These are phyloP conservation scores for Candida neerlandica DNA, from an alignment of 1,139 yeast species.

Conservation along the genomic window DNA sequence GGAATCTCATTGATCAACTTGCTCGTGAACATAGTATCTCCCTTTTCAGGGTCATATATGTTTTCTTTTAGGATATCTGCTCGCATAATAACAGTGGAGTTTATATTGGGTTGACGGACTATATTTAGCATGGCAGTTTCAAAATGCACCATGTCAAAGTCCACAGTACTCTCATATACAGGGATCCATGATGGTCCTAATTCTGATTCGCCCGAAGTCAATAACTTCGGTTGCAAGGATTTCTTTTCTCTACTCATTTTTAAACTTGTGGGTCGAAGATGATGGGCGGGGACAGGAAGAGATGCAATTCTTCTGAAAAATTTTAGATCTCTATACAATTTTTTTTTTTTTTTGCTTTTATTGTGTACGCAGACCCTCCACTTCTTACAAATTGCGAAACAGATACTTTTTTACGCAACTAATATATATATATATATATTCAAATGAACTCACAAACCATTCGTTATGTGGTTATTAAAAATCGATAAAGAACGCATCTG, in stretches of 20 bases:
- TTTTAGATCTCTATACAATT: not conserved
- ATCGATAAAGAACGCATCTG: conserved; percentile 49
- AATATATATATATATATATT: not conserved
- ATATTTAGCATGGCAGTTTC: conserved; percentile 78
- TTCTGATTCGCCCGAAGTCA: conserved; percentile 29
- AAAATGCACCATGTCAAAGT: conserved; percentile 56
- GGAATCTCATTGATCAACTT: conserved; percentile 37
- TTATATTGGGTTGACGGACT: conserved; percentile 84
- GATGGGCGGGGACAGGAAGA: not conserved
- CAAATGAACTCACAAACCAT: not conserved
- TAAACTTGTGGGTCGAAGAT: not conserved
- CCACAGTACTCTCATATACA: conserved; percentile 47
- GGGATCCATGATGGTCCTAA: conserved; percentile 73
- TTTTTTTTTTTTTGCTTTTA: conserved; percentile 1
- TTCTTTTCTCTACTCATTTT: conserved; percentile 3
- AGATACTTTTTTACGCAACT: not conserved
- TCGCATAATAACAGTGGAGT: conserved; percentile 86
- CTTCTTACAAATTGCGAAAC: not conserved
- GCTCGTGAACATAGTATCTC: conserved; percentile 37
- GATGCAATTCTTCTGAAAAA: not conserved
- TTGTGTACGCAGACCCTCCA: not conserved
- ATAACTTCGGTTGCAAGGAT: not conserved
- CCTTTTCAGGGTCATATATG: conserved; percentile 39
- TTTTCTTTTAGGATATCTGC: conserved; percentile 77
- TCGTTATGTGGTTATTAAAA: no score